Conservation (phyloP, 2,329 filamentous ascomycete genomes). For the Gnomoniopsis sp. region DNA sequence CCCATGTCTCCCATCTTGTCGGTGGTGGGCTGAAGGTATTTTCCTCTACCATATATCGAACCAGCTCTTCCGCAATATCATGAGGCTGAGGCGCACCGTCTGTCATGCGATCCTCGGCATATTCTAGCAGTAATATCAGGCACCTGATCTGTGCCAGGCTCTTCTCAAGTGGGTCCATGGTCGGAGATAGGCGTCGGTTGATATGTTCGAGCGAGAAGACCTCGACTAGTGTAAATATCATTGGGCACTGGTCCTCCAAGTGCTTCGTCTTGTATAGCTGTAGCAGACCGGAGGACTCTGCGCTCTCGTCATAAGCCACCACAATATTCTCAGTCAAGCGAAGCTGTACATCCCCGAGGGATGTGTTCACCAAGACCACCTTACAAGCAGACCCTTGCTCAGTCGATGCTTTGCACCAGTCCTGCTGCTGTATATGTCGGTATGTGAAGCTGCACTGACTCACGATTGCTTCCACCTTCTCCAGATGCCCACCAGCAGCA, state of each 20-base stretch:
- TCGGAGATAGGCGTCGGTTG: constrained; percentile 40
- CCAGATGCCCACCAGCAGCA: constrained; percentile 45
- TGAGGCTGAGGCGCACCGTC: constrained; percentile 35
- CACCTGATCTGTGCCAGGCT: constrained; percentile 33
- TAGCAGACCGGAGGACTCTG: constrained; percentile 34
- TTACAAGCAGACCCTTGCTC: constrained; percentile 12
- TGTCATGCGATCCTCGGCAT: constrained; percentile 24
- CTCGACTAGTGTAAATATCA: constrained; percentile 48
- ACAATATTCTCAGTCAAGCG: constrained; percentile 35
- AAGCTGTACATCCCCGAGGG: not conserved
- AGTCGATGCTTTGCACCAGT: constrained; percentile 15
- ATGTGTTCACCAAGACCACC: constrained; percentile 11
- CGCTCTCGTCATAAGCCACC: constrained; percentile 52
- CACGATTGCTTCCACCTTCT: constrained; percentile 50
- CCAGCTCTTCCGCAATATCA: constrained; percentile 41
- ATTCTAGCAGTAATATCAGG: constrained; percentile 32
- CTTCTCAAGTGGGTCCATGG: constrained; percentile 40
- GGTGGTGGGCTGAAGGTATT: constrained; percentile 10
- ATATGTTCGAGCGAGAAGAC: constrained; percentile 55
- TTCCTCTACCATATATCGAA: constrained; percentile 24
- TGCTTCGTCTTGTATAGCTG: constrained; percentile 21
- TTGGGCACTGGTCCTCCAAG: constrained; percentile 26
- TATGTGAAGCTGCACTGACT: constrained; percentile 34
- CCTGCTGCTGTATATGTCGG: constrained; percentile 24
- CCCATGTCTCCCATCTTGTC: constrained; percentile 32